These are phyloP conservation scores for Boletus rubropictus DNA, from an alignment of 768 basidiomycete genomes.

Conservation along the genomic window DNA sequence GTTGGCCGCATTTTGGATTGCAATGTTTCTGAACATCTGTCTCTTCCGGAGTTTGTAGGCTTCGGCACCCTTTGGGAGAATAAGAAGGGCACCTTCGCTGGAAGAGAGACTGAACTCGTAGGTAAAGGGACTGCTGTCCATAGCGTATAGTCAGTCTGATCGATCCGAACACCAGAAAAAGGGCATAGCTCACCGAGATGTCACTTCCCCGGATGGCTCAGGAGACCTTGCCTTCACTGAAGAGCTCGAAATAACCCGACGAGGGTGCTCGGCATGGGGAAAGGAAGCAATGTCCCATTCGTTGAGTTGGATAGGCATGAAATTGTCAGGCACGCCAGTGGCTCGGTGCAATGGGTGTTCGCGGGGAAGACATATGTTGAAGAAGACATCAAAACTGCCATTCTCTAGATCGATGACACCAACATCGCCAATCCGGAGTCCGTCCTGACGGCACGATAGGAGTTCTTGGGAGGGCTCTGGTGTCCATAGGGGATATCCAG, in stretches of 20 bases:
- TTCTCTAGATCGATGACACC: constrained; percentile 26
- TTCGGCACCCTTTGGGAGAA: constrained; percentile 29
- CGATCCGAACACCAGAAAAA: not conserved
- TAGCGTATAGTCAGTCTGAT: not conserved
- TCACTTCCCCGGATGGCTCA: not conserved
- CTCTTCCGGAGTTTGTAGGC: not conserved
- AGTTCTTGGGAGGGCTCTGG: constrained; percentile 23
- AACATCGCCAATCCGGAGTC: constrained; percentile 33
- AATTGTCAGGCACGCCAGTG: constrained; percentile 24
- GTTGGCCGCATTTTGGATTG: constrained; percentile 12
- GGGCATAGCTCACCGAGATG: not conserved
- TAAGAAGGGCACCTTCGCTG: constrained; percentile 27
- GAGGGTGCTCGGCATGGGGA: constrained; percentile 10
- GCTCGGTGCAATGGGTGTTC: constrained; percentile 20
- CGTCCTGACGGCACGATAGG: constrained; percentile 8
- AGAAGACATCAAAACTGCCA: constrained; percentile 34
- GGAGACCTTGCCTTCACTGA: constrained; percentile 6
- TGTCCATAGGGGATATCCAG: constrained; percentile 32
- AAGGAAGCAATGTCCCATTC: constrained; percentile 3
- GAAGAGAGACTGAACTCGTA: constrained; percentile 14
- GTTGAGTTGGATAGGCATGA: constrained; percentile 17
- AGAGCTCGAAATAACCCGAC: constrained; percentile 11
- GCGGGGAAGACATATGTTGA: constrained; percentile 32
- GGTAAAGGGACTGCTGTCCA: not conserved
- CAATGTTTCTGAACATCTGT: constrained; percentile 17